Evolutionary conservation across 164 flowering plant species (phyloP).

Genomic region (Echeveria elegans): DNA sequence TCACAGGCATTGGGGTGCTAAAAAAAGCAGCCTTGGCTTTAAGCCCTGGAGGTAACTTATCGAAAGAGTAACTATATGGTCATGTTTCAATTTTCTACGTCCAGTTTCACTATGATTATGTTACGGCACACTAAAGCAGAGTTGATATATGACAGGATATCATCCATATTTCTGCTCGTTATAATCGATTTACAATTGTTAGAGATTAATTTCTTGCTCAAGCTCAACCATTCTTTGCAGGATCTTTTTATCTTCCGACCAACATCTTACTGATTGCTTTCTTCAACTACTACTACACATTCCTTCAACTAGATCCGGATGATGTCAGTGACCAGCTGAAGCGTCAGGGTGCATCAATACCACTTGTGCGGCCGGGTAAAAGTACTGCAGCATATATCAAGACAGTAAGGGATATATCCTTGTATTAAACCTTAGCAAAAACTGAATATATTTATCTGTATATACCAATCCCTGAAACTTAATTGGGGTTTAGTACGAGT

Average conservation of each 20-base stretch:
- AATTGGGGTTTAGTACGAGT: background rate
- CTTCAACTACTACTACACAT: constrained; percentile 98
- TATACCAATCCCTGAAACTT: background rate
- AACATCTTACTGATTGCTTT: constrained; percentile 86
- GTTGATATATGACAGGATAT: background rate
- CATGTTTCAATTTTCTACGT: background rate
- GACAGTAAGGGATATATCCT: constrained; percentile 39
- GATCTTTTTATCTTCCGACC: constrained; percentile 85
- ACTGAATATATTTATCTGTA: too few species aligned
- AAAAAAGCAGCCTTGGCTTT: constrained; percentile 85
- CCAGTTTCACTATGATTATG: background rate
- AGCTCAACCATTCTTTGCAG: constrained; percentile 44
- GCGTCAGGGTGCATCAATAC: constrained; percentile 99
- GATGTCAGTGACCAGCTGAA: constrained; percentile 97
- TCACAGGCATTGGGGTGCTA: constrained; percentile 71
- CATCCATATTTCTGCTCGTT: too few species aligned
- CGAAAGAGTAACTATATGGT: too few species aligned
- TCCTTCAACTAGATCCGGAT: constrained; percentile 24
- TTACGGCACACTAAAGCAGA: background rate
- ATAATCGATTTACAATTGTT: too few species aligned
- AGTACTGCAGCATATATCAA: constrained; percentile 81
- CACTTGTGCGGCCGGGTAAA: constrained; percentile 96
- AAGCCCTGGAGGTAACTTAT: constrained; percentile 95
- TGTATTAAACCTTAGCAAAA: too few species aligned
- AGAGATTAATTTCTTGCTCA: background rate